phyloP scores from a whole-genome alignment of 352 stramenopile genomes.

The Phytopythium montanum region DNA sequence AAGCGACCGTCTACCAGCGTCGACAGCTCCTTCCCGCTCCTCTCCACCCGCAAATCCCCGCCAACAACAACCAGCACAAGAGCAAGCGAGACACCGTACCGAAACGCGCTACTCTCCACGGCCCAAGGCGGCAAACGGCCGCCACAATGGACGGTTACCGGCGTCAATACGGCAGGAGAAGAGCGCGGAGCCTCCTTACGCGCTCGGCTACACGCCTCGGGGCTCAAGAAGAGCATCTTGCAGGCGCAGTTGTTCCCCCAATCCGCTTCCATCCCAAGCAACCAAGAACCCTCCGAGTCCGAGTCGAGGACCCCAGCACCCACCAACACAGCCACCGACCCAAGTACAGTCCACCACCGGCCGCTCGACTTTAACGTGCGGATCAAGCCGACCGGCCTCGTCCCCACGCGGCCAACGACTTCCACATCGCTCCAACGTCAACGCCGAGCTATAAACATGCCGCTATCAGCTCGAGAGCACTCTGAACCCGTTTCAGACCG shows the following conservation, averaged over 20 bases:
- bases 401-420: constrained; percentile 47
- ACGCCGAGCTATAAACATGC: constrained; percentile 4
- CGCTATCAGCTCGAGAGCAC: constrained; percentile 19
- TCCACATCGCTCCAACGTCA: constrained; percentile 17
- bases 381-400: constrained; percentile 12
- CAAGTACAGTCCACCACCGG: neutral
- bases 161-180: neutral
- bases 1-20: neutral
- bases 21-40: constrained; percentile 13
- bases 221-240: constrained; percentile 52
- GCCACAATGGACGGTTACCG: neutral
- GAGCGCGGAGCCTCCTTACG: constrained; percentile 12
- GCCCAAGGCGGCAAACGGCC: neutral
- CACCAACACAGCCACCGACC: neutral
- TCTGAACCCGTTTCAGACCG: neutral
- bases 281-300: constrained; percentile 9
- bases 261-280: constrained; percentile 5
- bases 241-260: constrained; percentile 43
- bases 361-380: constrained; percentile 4
- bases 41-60: constrained; percentile 4
- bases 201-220: constrained; percentile 52
- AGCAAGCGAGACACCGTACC: neutral
- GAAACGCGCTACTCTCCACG: neutral
- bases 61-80: neutral
- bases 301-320: neutral